phyloP scores from a whole-genome alignment of 768 basidiomycete genomes.

The Leccinum truebloodii region DNA sequence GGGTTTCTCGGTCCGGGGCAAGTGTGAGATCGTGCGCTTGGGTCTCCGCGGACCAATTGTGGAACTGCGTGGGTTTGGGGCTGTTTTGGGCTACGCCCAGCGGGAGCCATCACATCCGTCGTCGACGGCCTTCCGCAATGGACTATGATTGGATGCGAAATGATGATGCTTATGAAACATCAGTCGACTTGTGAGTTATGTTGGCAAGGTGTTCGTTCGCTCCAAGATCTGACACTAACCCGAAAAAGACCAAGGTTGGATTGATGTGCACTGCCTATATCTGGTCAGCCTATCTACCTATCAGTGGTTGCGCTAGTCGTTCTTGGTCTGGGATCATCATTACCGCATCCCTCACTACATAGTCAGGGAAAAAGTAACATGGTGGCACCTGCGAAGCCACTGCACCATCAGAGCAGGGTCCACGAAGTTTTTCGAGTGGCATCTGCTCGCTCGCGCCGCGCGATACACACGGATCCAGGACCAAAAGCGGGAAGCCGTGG shows the following conservation, averaged over 20 bases:
- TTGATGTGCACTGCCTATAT: slow-evolving; percentile 21
- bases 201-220: slow-evolving; percentile 11
- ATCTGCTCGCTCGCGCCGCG: slow-evolving; percentile 4
- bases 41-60: slow-evolving; percentile 28
- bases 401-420: slow-evolving; percentile 14
- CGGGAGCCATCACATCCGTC: slow-evolving; percentile 21
- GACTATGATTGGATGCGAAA: slow-evolving; percentile 12
- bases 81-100: slow-evolving; percentile 14
- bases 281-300: slow-evolving; percentile 12
- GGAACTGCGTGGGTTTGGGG: slow-evolving; percentile 18
- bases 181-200: slow-evolving; percentile 11
- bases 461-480: slow-evolving; percentile 12
- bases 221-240: slow-evolving; percentile 10
- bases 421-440: slow-evolving; percentile 12
- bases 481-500: slow-evolving; percentile 18
- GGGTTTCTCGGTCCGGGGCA: slow-evolving; percentile 7
- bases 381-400: slow-evolving; percentile 5
- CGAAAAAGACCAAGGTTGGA: slow-evolving; percentile 6
- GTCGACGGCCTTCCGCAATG: slow-evolving; percentile 26
- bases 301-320: slow-evolving; percentile 2
- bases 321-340: slow-evolving; percentile 15
- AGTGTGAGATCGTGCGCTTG: slow-evolving; percentile 8
- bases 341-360: slow-evolving; percentile 22
- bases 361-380: slow-evolving; percentile 24
- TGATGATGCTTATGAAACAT: slow-evolving; percentile 25